Evolutionary conservation across 2,329 filamentous ascomycete genomes (phyloP), one percentile per base, ranked within the genome.

Genomic region (Diplodia scrobiculata): DNA sequence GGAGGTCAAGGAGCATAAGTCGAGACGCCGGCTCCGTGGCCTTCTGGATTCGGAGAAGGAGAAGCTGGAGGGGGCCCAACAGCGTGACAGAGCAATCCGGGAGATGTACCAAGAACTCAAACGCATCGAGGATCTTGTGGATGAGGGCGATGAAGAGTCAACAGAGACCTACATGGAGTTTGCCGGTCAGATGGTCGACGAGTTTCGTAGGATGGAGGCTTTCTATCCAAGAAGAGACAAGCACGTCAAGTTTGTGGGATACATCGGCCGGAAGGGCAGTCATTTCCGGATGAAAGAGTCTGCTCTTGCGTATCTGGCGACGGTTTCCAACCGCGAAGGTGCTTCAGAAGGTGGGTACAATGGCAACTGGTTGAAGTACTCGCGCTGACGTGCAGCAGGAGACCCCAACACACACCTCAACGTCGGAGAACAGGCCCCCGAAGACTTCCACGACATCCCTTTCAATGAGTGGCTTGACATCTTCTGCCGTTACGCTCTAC

Each of bases 401-500:
- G 58, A 62, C 13, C 58, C 58, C 5, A 36, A 45, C 19, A 50
- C 45, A 50, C 41, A 62, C 38, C 29, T 62, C 19, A 47, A 62
- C 7, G 29, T 34, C 17, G 41, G 27, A 17, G 58, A 62, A 41
- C 58, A 62, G n/a, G 75, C 83, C 45, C 84, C 85, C 2, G 77
- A 77, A 54, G 82, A 84, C 67, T 93, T 92, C 73, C 89, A 91
- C 70, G 90, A 90, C 7, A 91, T 98, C 54, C 81, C 87, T 0
- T 97, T 98, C 73, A 83, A 88, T 67, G 84, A 87, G 54, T 99
- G 95, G 95, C 84, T 97, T 2, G 91, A 96, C 70, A 84, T 97
- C 0, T 97, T 99, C 74, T 84, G 96, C 41, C 91, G 95, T 72
- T 96, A 96, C 74, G 90, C 92, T 2, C 83, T 97, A 55, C 83